These are phyloP conservation scores for Neopestalotiopsis clavispora DNA, from an alignment of 2,329 filamentous ascomycete species.

Conservation along the genomic window DNA sequence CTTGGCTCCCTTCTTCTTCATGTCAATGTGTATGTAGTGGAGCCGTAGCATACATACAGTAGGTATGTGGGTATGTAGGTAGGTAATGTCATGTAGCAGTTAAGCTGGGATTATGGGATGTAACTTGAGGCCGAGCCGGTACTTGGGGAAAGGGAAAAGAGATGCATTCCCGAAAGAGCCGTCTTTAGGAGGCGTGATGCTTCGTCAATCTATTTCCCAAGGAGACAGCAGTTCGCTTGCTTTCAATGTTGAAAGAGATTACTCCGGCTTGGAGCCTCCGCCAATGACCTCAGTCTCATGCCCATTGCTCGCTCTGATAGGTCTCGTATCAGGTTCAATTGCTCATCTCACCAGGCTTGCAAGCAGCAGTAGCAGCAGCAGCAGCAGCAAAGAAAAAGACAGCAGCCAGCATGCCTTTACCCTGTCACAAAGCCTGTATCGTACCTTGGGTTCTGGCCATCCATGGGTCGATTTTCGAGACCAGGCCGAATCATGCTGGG, in stretches of 20 bases:
- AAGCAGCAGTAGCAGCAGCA: neutral
- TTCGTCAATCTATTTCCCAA: neutral
- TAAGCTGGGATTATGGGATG: neutral
- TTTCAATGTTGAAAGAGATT: neutral
- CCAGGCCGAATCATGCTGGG: conserved; percentile 1
- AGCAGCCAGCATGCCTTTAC: neutral
- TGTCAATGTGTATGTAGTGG: too few relatives aligned
- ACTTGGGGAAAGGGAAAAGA: neutral
- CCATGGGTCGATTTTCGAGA: conserved; percentile 1
- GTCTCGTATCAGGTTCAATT: neutral
- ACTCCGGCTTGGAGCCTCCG: too few relatives aligned
- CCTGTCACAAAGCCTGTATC: conserved; percentile 2
- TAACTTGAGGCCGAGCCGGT: neutral
- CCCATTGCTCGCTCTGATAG: neutral
- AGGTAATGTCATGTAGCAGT: neutral
- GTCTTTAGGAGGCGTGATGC: neutral
- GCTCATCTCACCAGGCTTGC: neutral
- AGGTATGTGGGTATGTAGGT: neutral
- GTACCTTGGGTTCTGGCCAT: conserved; percentile 1
- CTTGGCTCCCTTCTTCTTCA: too few relatives aligned
- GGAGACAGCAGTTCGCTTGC: neutral
- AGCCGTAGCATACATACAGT: too few relatives aligned
- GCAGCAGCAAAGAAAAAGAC: too few relatives aligned
- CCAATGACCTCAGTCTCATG: too few relatives aligned
- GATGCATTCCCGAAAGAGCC: neutral